Evolutionary conservation across 169 alveolate genomes (phyloP).

Genomic region (Plasmodium ovale): DNA sequence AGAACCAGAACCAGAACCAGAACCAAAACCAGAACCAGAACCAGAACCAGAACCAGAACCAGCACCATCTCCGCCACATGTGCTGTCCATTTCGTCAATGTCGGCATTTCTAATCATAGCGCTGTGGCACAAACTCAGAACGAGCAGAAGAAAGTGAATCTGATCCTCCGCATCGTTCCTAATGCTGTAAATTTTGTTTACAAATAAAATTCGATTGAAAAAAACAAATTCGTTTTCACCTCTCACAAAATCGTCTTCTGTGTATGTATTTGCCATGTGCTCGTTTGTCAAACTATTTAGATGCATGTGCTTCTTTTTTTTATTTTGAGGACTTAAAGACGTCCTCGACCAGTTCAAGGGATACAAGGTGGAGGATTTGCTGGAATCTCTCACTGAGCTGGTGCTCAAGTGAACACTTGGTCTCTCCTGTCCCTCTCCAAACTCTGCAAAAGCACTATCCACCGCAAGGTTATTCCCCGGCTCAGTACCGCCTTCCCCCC

Average conservation of each 20-base stretch:
- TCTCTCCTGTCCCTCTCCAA: not conserved
- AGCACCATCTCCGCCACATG: not conserved
- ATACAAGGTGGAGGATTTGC: not conserved
- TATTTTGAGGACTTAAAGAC: slow-evolving; percentile 14
- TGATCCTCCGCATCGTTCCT: slow-evolving; percentile 50
- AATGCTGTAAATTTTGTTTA: slow-evolving; percentile 55
- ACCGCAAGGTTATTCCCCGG: not conserved
- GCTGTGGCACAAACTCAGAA: slow-evolving; percentile 67
- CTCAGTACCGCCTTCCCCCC: not conserved
- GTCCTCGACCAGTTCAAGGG: slow-evolving; percentile 61
- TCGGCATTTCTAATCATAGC: slow-evolving; percentile 72
- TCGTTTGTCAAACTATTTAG: slow-evolving; percentile 31
- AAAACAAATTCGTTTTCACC: slow-evolving; percentile 71
- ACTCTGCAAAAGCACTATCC: not conserved
- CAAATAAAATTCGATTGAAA: slow-evolving; percentile 60
- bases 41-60: too few relatives aligned
- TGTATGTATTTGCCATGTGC: slow-evolving; percentile 11
- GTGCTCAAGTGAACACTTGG: not conserved
- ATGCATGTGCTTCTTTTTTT: slow-evolving; percentile 23
- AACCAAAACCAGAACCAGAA: too few relatives aligned
- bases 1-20: too few relatives aligned
- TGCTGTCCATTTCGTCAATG: slow-evolving; percentile 57
- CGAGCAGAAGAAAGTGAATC: slow-evolving; percentile 34
- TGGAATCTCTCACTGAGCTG: not conserved
- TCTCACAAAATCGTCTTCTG: slow-evolving; percentile 55